Evolutionary conservation across 805 yeast genomes (phyloP), one percentile per base, ranked within the genome.

Genomic region (Myxozyma nipponensis): DNA sequence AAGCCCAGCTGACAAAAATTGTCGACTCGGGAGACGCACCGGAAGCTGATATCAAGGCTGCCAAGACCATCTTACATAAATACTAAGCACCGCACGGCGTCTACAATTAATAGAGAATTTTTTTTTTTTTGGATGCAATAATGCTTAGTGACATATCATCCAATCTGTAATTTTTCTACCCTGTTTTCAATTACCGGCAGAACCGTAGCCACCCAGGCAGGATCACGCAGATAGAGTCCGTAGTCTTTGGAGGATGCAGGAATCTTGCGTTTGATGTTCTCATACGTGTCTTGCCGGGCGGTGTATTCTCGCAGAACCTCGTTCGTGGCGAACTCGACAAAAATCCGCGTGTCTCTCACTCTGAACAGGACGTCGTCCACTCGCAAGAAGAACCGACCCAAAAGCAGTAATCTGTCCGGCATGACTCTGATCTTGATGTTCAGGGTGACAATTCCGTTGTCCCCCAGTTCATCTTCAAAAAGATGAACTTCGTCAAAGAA

Each of bases 401-500:
- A 71, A 30, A 91, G 60, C 35, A 93, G 69, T 57, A 93, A 64
- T 53, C 96, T 78, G 45, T 82, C 77, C 4, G 82, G 82, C 97
- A 93, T 93, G 3, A 89, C 96, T 55, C 99, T 72, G 19, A 93
- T 78, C 66, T 90, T 90, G 32, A 83, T 81, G 46, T 81, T 80
- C 47, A 86, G 69, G 47, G 86, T 77, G 0, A 95, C 79, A 17
- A 88, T 84, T 5, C 99, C 99, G 66, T 91, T 93, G 66, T 93
- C 99, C 3, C 95, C 98, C 48, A 93, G 72, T 66, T 93, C 99
- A 63, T 93, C 99, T 65, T 93, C 99, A 65, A 79, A 93, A 28
- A 93, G 71, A 4, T 86, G 79, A 72, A 88, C 79, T 61, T 91
- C 97, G 64, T 89, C 97, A 63, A 80, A 93, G 66, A 86, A 89